Evolutionary conservation across 2,329 filamentous ascomycete species (phyloP).

Genomic region (Rachicladosporium sp.): DNA sequence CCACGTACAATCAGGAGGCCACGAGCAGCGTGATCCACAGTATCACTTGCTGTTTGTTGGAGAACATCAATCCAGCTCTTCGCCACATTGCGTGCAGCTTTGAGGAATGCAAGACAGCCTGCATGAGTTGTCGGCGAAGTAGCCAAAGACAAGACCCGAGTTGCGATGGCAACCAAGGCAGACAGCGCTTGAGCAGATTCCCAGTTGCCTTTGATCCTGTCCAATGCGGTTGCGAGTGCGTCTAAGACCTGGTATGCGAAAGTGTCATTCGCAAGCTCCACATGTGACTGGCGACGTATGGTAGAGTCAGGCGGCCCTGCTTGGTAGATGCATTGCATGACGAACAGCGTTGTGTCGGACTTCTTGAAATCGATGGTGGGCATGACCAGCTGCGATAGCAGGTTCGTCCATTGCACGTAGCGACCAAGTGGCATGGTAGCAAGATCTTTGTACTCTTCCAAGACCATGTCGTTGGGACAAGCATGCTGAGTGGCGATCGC

Average conservation of each 20-base stretch:
- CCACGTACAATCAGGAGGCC: slow-evolving; percentile 21
- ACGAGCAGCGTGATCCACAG: slow-evolving; percentile 24
- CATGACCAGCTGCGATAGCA: slow-evolving; percentile 39
- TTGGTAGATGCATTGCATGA: slow-evolving; percentile 43
- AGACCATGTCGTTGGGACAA: slow-evolving; percentile 35
- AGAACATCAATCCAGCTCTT: slow-evolving; percentile 40
- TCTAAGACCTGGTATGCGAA: too few species aligned
- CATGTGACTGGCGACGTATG: slow-evolving; percentile 36
- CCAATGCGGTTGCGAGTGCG: too few species aligned
- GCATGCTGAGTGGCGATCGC: slow-evolving; percentile 35
- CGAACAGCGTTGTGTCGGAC: slow-evolving; percentile 35
- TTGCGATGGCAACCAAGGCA: slow-evolving; percentile 11
- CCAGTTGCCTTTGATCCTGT: too few species aligned
- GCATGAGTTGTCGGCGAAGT: slow-evolving; percentile 1
- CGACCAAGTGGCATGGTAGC: slow-evolving; percentile 37
- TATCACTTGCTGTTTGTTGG: slow-evolving; percentile 31
- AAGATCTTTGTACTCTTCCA: slow-evolving; percentile 44
- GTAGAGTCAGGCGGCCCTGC: slow-evolving; percentile 37
- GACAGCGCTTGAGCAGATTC: slow-evolving; percentile 13
- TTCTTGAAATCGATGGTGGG: slow-evolving; percentile 49
- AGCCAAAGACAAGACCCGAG: slow-evolving; percentile 13
- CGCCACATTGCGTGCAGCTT: slow-evolving; percentile 31
- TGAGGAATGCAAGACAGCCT: slow-evolving; percentile 20
- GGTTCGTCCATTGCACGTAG: slow-evolving; percentile 34
- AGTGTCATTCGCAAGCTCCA: too few species aligned